Base-by-base conservation (phyloP, 2,329 filamentous ascomycete genomes). In the Exophiala phaeomuriformis region DNA sequence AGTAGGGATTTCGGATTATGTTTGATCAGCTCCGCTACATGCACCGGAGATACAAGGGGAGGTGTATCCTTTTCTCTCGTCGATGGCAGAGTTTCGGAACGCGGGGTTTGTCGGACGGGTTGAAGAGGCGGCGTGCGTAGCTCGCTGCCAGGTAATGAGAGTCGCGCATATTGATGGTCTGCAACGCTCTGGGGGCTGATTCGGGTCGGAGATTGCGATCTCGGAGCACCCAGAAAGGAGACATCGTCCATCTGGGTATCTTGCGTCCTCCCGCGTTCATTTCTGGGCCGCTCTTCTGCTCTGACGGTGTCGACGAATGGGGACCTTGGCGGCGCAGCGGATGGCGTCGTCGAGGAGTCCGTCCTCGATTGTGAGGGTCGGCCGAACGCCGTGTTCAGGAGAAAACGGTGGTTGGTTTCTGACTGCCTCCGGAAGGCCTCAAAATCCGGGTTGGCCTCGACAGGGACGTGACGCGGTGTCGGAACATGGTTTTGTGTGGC, bases 371-470 rank as follows among this genome's bases (percentile, higher is more conserved):
- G 55, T 29, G 58, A 55, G 5, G 56, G 58, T 54, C 54, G 49
- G 29, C 49, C 42, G 5, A 52, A 53, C 41, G 42, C 12, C n/a
- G 55, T 51, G 31, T 58, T 56, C 42, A 55, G 42, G 27, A 47
- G 28, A 40, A 57, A 59, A 28, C 47, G 47, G 41, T 57, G 52
- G 27, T 60, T 57, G 31, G 55, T 52, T 64, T 90, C 86, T n/a
- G 82, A 79, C 64, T 89, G 84, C 59, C 78, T 81, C 62, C 77
- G 78, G 66, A 94, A 91, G 2, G 85, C 85, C 66, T 91, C 88
- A 59, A 86, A 91, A n/a, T 90, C 84, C 4, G 86, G 80, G 63
- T 90, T 90, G 33, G 84, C 81, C 63, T 91, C 86, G 47, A 88
- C 72, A 0, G 87, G 79, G 4, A 89, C 72, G 59, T 84, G 78